Conservation (phyloP, 495 filamentous ascomycete genomes). For the Cairneyella variabilis region DNA sequence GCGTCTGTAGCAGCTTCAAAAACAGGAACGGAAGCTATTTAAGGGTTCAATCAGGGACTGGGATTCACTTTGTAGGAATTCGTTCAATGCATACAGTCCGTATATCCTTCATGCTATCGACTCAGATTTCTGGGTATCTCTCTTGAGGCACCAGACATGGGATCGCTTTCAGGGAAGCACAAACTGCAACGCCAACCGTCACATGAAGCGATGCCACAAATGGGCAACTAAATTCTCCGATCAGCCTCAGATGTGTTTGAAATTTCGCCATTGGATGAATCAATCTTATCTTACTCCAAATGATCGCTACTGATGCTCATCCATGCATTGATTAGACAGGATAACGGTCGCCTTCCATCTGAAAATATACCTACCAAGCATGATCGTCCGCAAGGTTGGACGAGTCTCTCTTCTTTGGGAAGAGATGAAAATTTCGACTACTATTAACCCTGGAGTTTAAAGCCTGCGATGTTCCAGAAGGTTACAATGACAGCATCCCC, state of each 20-base stretch:
- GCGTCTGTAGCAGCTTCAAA: too few relatives aligned
- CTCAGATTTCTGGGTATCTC: constrained; percentile 1
- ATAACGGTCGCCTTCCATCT: constrained; percentile 4
- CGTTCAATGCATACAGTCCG: too few relatives aligned
- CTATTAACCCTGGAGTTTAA: constrained; percentile 2
- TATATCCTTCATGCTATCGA: too few relatives aligned
- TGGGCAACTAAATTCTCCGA: constrained; percentile 4
- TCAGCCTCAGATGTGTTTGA: constrained; percentile 11
- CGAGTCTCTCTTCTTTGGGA: constrained; percentile 7
- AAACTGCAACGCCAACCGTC: constrained; percentile 5
- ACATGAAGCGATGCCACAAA: constrained; percentile 9
- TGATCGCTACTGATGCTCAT: constrained; percentile 10
- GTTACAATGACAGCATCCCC: constrained; percentile 9
- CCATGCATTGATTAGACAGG: constrained; percentile 7
- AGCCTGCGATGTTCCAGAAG: constrained; percentile 10
- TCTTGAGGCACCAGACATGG: constrained; percentile 5
- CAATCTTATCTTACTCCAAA: background rate
- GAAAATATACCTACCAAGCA: constrained; percentile 3
- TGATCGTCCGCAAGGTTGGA: constrained; percentile 8
- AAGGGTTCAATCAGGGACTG: too few relatives aligned
- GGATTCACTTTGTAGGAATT: too few relatives aligned
- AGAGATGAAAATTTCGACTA: constrained; percentile 8
- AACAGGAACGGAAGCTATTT: too few relatives aligned
- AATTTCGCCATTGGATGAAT: background rate
- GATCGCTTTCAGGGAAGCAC: constrained; percentile 1